A percentile compares a stretch with the other conserved stretches of the same genome.
phyloP scores from a whole-genome alignment of 2,329 filamentous ascomycete genomes.

The Cladophialophora psammophila region DNA sequence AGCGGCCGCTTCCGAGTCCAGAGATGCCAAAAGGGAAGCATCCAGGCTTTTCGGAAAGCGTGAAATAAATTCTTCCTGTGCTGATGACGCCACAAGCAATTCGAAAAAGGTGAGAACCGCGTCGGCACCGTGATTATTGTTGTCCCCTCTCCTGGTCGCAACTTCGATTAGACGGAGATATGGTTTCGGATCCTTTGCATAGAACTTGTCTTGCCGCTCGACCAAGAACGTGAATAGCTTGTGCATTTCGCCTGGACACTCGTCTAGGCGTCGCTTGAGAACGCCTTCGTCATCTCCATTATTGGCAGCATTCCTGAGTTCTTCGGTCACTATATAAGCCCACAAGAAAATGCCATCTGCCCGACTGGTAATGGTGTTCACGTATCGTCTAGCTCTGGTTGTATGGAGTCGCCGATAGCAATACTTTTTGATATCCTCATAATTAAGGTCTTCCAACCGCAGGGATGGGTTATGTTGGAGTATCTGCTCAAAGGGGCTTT shows the following conservation, averaged over 20 bases:
- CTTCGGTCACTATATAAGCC: slow-evolving; percentile 14
- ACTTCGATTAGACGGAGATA: slow-evolving; percentile 12
- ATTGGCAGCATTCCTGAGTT: background rate
- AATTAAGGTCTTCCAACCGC: slow-evolving; percentile 20
- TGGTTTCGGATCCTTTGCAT: slow-evolving; percentile 27
- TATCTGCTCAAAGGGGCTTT: slow-evolving; percentile 6
- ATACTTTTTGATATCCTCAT: slow-evolving; percentile 9
- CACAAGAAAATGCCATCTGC: slow-evolving; percentile 23
- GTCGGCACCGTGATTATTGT: slow-evolving; percentile 7
- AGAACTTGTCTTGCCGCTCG: slow-evolving; percentile 26
- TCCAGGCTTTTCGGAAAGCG: background rate
- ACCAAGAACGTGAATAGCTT: slow-evolving; percentile 17
- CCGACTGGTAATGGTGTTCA: background rate
- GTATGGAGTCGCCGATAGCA: slow-evolving; percentile 6
- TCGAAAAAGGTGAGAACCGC: slow-evolving; percentile 4
- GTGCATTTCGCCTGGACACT: slow-evolving; percentile 20
- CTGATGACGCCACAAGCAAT: slow-evolving; percentile 8
- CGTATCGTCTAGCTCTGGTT: slow-evolving; percentile 6
- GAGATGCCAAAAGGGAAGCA: background rate
- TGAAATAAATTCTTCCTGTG: background rate
- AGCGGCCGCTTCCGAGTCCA: background rate
- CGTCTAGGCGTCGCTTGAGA: slow-evolving; percentile 12
- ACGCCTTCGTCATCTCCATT: slow-evolving; percentile 16
- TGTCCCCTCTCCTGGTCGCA: background rate
- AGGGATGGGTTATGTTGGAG: slow-evolving; percentile 6